Evolutionary conservation across 2,329 filamentous ascomycete species (phyloP).

Genomic region (Aspergillus sp.): DNA sequence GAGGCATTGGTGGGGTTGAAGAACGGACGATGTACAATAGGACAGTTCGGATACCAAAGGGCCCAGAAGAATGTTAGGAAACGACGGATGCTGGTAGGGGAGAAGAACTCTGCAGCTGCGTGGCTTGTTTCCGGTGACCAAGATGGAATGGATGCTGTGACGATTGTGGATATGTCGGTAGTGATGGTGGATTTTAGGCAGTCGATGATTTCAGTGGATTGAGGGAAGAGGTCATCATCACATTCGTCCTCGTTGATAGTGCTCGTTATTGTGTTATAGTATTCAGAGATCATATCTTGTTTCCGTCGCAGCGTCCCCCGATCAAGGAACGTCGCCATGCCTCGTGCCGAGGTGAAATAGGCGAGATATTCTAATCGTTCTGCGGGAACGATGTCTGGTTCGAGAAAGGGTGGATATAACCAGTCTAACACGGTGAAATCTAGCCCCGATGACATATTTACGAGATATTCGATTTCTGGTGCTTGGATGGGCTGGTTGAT

Average conservation of each 20-base stretch:
- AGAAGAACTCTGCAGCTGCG: background rate
- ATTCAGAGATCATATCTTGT: conserved; percentile 10
- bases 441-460: background rate
- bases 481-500: background rate
- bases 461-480: background rate
- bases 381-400: conserved; percentile 5
- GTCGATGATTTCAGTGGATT: background rate
- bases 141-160: background rate
- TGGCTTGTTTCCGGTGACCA: background rate
- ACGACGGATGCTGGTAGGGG: background rate
- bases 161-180: background rate
- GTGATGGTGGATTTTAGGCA: too few relatives aligned
- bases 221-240: background rate
- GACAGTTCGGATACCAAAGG: background rate
- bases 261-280: background rate
- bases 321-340: conserved; percentile 16
- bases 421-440: background rate
- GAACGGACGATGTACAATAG: background rate
- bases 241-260: background rate
- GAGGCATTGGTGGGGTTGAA: background rate
- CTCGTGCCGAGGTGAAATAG: conserved; percentile 16
- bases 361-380: conserved; percentile 16
- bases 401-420: background rate
- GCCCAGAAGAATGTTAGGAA: background rate
- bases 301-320: conserved; percentile 9